Evolutionary conservation across 2,329 filamentous ascomycete species (phyloP).

Genomic region (Kalaharituber pfeilii): DNA sequence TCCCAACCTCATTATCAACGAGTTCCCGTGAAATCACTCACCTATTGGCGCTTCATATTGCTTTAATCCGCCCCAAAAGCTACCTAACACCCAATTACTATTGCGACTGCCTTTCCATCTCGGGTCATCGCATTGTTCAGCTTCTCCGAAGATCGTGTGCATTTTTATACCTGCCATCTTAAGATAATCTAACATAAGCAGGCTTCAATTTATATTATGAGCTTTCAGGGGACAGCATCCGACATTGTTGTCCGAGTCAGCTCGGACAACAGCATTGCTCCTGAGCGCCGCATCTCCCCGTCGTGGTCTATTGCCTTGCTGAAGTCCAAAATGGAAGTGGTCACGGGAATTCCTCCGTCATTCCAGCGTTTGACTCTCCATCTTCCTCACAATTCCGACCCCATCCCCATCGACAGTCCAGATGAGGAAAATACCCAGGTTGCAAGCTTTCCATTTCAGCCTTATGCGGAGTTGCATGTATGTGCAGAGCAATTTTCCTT

Average conservation of each 20-base stretch:
- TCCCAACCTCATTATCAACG: too few relatives aligned
- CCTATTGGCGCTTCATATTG: too few relatives aligned
- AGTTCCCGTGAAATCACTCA: too few relatives aligned
- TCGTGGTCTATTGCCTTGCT: constrained; percentile 77
- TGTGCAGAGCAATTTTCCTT: constrained; percentile 29
- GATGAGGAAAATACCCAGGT: constrained; percentile 56
- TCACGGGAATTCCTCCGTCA: constrained; percentile 75
- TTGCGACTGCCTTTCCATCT: not conserved
- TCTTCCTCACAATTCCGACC: constrained; percentile 39
- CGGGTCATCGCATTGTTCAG: not conserved
- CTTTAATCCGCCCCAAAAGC: not conserved
- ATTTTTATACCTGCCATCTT: not conserved
- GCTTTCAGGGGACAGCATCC: constrained; percentile 33
- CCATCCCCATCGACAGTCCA: constrained; percentile 46
- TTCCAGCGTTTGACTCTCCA: constrained; percentile 61
- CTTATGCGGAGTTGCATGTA: constrained; percentile 67
- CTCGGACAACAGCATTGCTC: constrained; percentile 57
- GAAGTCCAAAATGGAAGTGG: constrained; percentile 73
- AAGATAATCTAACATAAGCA: not conserved
- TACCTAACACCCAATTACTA: too few relatives aligned
- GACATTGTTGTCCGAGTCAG: constrained; percentile 60
- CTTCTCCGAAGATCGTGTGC: not conserved
- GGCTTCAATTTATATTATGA: not conserved
- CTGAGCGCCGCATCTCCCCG: constrained; percentile 74
- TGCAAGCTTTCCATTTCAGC: constrained; percentile 46